Conservation (phyloP, 73 alveolate genomes). For the Paramecium sexaurelia region DNA sequence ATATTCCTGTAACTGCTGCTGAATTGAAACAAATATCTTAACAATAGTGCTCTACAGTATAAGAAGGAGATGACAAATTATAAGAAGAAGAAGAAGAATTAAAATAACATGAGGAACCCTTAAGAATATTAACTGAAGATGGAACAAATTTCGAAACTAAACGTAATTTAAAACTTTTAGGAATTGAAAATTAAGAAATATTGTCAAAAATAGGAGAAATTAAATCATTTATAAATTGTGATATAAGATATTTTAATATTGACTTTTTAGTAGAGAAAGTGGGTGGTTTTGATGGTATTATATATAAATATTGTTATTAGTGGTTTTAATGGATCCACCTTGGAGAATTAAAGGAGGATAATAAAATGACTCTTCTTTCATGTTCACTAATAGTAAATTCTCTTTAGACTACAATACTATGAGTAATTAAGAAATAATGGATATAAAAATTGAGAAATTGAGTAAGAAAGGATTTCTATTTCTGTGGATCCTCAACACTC, state of each 20-base stretch:
- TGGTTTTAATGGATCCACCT: constrained; percentile 88
- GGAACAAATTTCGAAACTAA: constrained; percentile 32
- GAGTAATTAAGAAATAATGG: constrained; percentile 87
- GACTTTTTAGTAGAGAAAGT: constrained; percentile 75
- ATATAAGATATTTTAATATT: constrained; percentile 86
- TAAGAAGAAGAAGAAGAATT: constrained; percentile 21
- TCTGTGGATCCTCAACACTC: constrained; percentile 87
- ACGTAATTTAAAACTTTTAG: constrained; percentile 5
- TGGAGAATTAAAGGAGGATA: constrained; percentile 96
- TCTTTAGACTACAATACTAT: constrained; percentile 84
- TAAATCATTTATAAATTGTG: constrained; percentile 86
- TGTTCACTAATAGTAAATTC: constrained; percentile 90
- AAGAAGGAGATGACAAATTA: constrained; percentile 10
- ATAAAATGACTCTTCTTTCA: constrained; percentile 85
- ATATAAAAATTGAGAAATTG: constrained; percentile 81
- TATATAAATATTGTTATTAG: constrained; percentile 30
- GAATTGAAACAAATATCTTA: not conserved
- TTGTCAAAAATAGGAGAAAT: constrained; percentile 44
- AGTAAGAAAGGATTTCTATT: constrained; percentile 86
- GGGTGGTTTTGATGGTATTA: constrained; percentile 80
- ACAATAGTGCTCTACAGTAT: not conserved
- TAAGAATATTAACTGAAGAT: constrained; percentile 34
- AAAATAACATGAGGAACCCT: not conserved
- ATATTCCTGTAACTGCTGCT: constrained; percentile 14
- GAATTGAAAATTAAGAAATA: constrained; percentile 37